These are phyloP conservation scores for Corymbia maculata DNA, from an alignment of 345 rosid species.

Conservation along the genomic window DNA sequence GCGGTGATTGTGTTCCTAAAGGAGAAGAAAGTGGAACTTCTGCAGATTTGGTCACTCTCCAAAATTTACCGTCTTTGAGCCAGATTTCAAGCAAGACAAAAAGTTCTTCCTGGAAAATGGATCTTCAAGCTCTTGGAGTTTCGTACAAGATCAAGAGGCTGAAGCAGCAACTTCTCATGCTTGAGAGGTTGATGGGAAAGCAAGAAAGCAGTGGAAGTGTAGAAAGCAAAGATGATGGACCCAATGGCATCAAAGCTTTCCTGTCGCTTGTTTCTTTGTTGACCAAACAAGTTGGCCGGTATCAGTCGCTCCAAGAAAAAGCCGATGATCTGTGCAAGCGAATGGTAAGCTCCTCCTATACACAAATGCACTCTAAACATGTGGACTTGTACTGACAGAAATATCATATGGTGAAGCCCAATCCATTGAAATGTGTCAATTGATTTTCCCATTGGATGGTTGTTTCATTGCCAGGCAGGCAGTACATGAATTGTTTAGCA, in stretches of 20 bases:
- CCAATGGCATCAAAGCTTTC: constrained; percentile 11
- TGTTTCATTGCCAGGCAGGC: background rate
- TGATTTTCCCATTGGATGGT: background rate
- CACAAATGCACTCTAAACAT: background rate
- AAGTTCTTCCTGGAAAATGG: constrained; percentile 63
- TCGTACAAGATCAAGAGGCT: constrained; percentile 93
- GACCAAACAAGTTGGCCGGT: constrained; percentile 70
- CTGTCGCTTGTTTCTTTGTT: constrained; percentile 47
- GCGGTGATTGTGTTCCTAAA: background rate
- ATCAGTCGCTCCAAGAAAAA: constrained; percentile 83
- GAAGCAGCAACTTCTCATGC: constrained; percentile 78
- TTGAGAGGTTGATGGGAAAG: constrained; percentile 70
- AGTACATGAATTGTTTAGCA: background rate
- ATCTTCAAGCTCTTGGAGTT: constrained; percentile 89
- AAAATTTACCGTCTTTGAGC: constrained; percentile 11
- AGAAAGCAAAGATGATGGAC: constrained; percentile 23
- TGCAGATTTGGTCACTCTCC: constrained; percentile 3
- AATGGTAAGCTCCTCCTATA: constrained; percentile 42
- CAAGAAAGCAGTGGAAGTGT: constrained; percentile 33
- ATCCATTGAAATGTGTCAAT: background rate
- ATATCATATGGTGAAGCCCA: background rate
- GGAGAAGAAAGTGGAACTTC: constrained; percentile 21
- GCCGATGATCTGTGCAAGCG: constrained; percentile 79
- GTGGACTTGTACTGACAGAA: background rate
- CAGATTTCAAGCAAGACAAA: constrained; percentile 19